Evolutionary conservation across 164 flowering plant species (phyloP).

Genomic region (Liquidambar formosana): DNA sequence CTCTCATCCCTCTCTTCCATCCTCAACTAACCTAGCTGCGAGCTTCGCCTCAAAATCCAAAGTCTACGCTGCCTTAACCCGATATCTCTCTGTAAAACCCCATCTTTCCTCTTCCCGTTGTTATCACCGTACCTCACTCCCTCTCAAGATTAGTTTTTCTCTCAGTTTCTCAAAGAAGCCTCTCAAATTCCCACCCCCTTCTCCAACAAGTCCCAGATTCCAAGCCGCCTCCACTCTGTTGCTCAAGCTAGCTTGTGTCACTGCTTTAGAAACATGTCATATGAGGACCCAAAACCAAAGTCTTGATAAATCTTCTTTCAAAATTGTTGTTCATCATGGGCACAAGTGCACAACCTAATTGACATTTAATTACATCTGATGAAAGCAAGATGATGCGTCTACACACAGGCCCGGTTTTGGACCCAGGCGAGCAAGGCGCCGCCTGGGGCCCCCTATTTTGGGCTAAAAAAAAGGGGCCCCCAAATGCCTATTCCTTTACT

Average conservation of each 20-base stretch:
- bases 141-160: constrained; percentile 11
- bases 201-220: constrained; percentile 14
- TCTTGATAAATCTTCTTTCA: no score
- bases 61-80: constrained; percentile 23
- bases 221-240: constrained; percentile 36
- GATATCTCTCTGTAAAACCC: constrained; percentile 19
- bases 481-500: no score
- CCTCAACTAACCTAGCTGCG: constrained; percentile 32
- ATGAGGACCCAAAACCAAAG: no score
- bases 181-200: constrained; percentile 22
- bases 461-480: no score
- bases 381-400: no score
- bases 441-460: no score
- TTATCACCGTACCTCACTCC: neutral
- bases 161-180: constrained; percentile 27
- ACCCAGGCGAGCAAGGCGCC: no score
- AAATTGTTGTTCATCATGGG: no score
- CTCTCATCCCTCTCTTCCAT: constrained; percentile 43
- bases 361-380: no score
- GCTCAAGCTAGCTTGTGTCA: constrained; percentile 36
- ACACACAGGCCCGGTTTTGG: no score
- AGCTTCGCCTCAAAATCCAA: constrained; percentile 29
- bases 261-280: constrained; percentile 27
- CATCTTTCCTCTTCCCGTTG: constrained; percentile 5
- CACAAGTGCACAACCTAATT: no score